Percentiles rank a stretch among this genome's conserved stretches.
phyloP scores from a whole-genome alignment of 257 asterid species.

The Primulina huaijiensis region DNA sequence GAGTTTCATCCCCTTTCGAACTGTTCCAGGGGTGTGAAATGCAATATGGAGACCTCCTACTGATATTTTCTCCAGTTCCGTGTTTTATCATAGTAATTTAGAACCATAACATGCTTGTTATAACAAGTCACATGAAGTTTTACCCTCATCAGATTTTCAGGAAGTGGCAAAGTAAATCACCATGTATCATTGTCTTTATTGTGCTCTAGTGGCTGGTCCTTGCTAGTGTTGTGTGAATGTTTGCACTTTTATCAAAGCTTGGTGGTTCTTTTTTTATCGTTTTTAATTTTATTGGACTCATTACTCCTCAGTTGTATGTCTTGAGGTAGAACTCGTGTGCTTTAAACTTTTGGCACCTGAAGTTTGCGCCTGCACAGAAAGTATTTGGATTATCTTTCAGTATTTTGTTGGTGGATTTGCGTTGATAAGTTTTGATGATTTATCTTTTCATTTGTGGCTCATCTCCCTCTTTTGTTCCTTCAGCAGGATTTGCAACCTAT shows the following conservation, averaged over 20 bases:
- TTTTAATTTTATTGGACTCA: background rate
- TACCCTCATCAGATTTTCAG: constrained; percentile 5
- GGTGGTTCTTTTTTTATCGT: background rate
- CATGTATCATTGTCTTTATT: background rate
- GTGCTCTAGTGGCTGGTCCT: background rate
- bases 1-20: background rate
- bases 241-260: background rate
- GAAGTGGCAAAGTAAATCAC: background rate
- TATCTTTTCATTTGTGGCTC: constrained; percentile 22
- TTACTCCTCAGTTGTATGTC: background rate
- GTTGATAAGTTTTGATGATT: too few species aligned
- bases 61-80: constrained; percentile 6
- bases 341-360: background rate
- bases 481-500: constrained; percentile 85
- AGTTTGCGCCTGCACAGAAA: background rate
- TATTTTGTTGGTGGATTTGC: too few species aligned
- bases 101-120: constrained; percentile 14
- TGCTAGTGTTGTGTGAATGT: background rate
- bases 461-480: constrained; percentile 19
- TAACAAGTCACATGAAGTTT: constrained; percentile 1
- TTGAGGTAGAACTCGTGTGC: background rate
- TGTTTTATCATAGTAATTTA: constrained; percentile 4
- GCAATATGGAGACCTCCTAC: background rate
- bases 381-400: background rate
- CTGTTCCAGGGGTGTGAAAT: background rate